Conservation (phyloP, 805 yeast genomes). For the Diddensiella transvaalensis region DNA sequence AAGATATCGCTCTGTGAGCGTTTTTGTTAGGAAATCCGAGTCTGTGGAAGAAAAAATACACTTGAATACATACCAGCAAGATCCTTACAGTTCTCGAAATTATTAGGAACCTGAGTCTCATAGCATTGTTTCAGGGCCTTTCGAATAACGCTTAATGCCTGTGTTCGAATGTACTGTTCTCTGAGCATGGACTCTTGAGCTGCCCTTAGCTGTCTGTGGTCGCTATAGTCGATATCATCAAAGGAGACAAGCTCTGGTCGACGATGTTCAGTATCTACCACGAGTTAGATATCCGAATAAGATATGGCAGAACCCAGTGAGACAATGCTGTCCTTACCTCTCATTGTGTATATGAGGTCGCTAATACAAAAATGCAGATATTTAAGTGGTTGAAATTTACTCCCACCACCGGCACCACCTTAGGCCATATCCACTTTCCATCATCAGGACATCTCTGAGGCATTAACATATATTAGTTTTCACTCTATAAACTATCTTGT, state of each 20-base stretch:
- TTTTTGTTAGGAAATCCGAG: no score
- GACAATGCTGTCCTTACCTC: neutral
- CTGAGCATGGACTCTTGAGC: constrained; percentile 78
- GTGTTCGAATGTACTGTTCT: constrained; percentile 74
- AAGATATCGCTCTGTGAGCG: constrained; percentile 48
- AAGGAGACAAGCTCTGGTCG: constrained; percentile 71
- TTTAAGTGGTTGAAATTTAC: neutral
- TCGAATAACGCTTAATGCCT: constrained; percentile 63
- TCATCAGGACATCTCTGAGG: no score
- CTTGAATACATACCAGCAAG: constrained; percentile 63
- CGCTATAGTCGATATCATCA: constrained; percentile 75
- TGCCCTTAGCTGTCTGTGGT: constrained; percentile 54
- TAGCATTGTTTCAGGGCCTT: constrained; percentile 73
- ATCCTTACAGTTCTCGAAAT: constrained; percentile 74
- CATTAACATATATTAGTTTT: no score
- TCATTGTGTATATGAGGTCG: neutral
- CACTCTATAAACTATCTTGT: no score
- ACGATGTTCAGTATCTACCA: constrained; percentile 27
- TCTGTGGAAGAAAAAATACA: no score
- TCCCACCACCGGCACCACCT: neutral
- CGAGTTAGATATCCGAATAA: neutral
- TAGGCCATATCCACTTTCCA: no score
- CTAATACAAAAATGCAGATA: neutral
- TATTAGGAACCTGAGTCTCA: constrained; percentile 59
- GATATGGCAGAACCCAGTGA: neutral